Conservation (phyloP, 2,329 filamentous ascomycete genomes). For the Diaporthe citrichinensis region DNA sequence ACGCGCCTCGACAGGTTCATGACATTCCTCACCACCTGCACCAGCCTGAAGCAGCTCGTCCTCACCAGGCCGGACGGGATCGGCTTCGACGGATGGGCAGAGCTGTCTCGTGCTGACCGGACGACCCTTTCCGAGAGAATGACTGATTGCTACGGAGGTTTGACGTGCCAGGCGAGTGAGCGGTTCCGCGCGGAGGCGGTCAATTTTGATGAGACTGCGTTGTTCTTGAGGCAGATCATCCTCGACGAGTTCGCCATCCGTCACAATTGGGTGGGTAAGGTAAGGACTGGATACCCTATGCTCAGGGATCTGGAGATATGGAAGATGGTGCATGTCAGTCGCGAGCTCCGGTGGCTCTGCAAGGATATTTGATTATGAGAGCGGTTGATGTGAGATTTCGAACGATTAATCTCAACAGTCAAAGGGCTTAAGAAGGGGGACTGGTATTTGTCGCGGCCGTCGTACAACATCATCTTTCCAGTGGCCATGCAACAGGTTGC, state of each 20-base stretch:
- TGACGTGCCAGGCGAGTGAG: not conserved
- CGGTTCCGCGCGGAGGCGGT: not conserved
- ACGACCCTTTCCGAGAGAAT: not conserved
- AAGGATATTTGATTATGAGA: not conserved
- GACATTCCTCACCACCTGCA: not conserved
- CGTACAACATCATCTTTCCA: not conserved
- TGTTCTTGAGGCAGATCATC: not conserved
- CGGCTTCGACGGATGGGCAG: not conserved
- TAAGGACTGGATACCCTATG: not conserved
- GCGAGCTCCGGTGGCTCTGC: not conserved
- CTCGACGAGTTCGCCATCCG: not conserved
- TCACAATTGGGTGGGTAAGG: not conserved
- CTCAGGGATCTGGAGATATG: conserved; percentile 1
- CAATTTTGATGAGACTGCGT: no score
- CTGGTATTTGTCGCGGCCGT: not conserved
- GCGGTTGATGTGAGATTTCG: not conserved
- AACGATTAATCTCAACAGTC: not conserved
- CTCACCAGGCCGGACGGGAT: not conserved
- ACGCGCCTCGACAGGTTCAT: not conserved
- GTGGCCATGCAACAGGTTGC: not conserved
- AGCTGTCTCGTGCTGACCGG: no score
- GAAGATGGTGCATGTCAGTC: not conserved
- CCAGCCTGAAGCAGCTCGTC: not conserved
- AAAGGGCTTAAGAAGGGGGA: not conserved
- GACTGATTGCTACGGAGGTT: not conserved